Conservation (phyloP, 495 filamentous ascomycete species). For the Clohesyomyces aquaticus region DNA sequence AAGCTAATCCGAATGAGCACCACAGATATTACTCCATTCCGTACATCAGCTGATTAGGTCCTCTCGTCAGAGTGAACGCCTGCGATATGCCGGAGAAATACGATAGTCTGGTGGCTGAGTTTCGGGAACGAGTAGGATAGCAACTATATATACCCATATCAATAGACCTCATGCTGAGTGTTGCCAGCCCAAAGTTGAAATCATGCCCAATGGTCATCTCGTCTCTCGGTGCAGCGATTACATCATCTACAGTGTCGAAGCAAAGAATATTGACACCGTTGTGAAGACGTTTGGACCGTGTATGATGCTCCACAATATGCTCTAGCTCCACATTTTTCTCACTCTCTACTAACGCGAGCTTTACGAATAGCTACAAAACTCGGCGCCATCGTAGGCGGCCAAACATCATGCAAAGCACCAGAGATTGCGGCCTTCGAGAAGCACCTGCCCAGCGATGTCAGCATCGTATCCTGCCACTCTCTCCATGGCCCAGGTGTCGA, state of each 20-base stretch:
- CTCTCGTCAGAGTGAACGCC: conserved; percentile 81
- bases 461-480: conserved; percentile 96
- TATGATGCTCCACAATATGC: conserved; percentile 55
- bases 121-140: conserved; percentile 67
- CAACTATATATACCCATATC: conserved; percentile 40
- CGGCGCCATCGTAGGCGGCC: conserved; percentile 91
- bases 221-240: conserved; percentile 94
- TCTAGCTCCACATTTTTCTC: neutral
- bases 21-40: conserved; percentile 20
- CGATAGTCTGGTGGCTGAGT: conserved; percentile 75
- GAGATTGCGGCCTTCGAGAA: conserved; percentile 93
- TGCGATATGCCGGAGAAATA: conserved; percentile 89
- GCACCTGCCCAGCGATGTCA: conserved; percentile 83
- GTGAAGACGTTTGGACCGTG: conserved; percentile 87
- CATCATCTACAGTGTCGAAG: conserved; percentile 97
- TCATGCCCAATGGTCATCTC: conserved; percentile 89
- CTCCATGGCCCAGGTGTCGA: conserved; percentile 93
- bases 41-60: conserved; percentile 19
- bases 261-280: conserved; percentile 81
- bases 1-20: conserved; percentile 25
- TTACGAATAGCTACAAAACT: conserved; percentile 77
- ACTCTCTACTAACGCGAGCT: conserved; percentile 44
- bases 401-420: conserved; percentile 97
- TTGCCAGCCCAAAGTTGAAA: conserved; percentile 68
- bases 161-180: conserved; percentile 59